These are phyloP conservation scores for Eimeria maxima DNA, from an alignment of 169 alveolate genomes.

Conservation along the genomic window DNA sequence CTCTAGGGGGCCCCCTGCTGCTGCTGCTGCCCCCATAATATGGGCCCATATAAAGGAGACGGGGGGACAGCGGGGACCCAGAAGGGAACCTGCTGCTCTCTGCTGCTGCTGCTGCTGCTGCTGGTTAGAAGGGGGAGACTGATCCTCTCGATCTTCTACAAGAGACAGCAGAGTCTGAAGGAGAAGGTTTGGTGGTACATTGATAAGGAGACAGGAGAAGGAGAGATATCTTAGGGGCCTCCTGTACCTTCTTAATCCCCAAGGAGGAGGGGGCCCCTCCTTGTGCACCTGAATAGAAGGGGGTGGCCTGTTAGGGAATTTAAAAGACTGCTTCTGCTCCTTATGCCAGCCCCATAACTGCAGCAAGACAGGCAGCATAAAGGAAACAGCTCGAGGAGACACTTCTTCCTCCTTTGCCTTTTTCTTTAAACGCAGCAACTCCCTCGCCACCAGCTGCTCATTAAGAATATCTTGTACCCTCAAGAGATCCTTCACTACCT, in stretches of 20 bases:
- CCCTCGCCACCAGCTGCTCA: not conserved
- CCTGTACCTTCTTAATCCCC: not conserved
- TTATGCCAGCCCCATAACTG: slow-evolving; percentile 17
- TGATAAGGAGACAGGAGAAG: not conserved
- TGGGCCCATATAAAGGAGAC: slow-evolving; percentile 12
- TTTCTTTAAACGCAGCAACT: not conserved
- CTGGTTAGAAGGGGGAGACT: not conserved
- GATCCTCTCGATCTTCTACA: not conserved
- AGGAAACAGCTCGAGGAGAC: slow-evolving; percentile 11
- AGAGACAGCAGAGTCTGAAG: not conserved
- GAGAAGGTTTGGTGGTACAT: not conserved
- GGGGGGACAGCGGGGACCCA: not conserved
- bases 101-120: slow-evolving; percentile 1
- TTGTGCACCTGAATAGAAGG: not conserved
- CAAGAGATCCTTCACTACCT: not conserved
- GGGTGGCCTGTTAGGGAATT: not conserved
- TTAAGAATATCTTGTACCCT: not conserved
- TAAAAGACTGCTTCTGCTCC: not conserved
- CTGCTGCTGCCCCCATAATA: slow-evolving; percentile 3
- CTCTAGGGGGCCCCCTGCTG: not conserved
- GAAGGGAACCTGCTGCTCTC: not conserved
- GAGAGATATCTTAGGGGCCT: not conserved
- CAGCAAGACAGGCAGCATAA: slow-evolving; percentile 27
- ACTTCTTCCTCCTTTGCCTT: not conserved
- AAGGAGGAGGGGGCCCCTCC: not conserved